A percentile compares a stretch with the other conserved stretches of the same genome.
Conservation (phyloP, 257 asterid species). For the Solanum paucissectum region DNA sequence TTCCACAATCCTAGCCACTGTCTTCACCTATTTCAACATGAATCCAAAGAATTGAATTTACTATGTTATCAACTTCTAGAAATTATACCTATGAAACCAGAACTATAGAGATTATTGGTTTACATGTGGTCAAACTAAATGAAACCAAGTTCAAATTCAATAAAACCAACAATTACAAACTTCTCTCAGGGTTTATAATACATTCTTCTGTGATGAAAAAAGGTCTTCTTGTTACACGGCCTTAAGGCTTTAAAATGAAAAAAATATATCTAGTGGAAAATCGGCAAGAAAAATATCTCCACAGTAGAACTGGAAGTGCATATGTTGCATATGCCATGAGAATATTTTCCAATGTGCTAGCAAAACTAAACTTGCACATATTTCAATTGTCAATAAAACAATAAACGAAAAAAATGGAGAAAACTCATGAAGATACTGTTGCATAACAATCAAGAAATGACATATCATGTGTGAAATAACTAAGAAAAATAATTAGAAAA, state of each 20-base stretch:
- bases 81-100: neutral
- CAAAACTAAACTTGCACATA: neutral
- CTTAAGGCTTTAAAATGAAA: neutral
- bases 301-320: neutral
- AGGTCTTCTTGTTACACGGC: neutral
- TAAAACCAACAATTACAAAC: neutral
- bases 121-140: neutral
- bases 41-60: neutral
- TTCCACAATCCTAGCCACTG: slow-evolving; percentile 83
- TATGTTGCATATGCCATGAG: neutral
- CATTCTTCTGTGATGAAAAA: neutral
- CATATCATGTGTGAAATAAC: neutral
- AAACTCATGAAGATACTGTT: neutral
- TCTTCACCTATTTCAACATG: slow-evolving; percentile 36
- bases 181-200: neutral
- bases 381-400: neutral
- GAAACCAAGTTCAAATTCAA: neutral
- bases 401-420: neutral
- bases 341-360: neutral
- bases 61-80: neutral
- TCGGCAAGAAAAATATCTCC: neutral
- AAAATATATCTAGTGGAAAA: neutral
- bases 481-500: neutral
- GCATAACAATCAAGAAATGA: neutral
- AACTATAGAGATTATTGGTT: neutral